Percentiles rank a stretch among this genome's conserved stretches.
Evolutionary conservation across 805 yeast genomes (phyloP).

Genomic region (Candida ovalis): DNA sequence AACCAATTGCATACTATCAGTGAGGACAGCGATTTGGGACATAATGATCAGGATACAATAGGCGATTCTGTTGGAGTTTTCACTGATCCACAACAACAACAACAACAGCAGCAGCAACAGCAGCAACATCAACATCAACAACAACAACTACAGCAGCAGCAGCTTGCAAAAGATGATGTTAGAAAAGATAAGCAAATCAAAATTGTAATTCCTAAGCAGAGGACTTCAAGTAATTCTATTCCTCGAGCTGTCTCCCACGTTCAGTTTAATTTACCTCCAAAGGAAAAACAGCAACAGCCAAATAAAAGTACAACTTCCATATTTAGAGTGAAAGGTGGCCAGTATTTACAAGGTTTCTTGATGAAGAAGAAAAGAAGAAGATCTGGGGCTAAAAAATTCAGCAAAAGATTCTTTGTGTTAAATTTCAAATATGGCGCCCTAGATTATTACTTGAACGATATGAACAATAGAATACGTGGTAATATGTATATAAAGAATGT

Average conservation of each 20-base stretch:
- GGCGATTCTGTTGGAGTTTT: too few species aligned
- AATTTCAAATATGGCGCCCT: conserved; percentile 80
- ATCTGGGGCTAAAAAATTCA: conserved; percentile 81
- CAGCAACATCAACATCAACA: background rate
- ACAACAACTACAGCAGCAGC: background rate
- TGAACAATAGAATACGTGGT: conserved; percentile 76
- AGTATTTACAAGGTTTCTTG: conserved; percentile 72
- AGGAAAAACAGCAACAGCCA: conserved; percentile 7
- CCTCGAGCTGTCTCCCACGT: conserved; percentile 14
- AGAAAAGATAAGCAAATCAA: background rate
- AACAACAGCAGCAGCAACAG: background rate
- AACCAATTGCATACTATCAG: conserved; percentile 3
- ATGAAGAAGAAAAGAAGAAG: conserved; percentile 69
- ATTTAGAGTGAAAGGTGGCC: conserved; percentile 54
- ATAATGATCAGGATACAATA: background rate
- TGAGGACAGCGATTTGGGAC: conserved; percentile 4
- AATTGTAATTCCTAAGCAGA: background rate
- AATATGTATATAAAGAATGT: conserved; percentile 84
- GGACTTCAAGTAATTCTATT: background rate
- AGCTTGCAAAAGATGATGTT: background rate
- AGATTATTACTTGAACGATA: conserved; percentile 71
- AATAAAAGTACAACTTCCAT: conserved; percentile 25
- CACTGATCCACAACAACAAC: background rate
- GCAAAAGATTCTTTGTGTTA: conserved; percentile 77
- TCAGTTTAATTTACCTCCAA: conserved; percentile 25